Evolutionary conservation across 2,329 filamentous ascomycete genomes (phyloP).

Genomic region (Cryphonectria carpinicola): DNA sequence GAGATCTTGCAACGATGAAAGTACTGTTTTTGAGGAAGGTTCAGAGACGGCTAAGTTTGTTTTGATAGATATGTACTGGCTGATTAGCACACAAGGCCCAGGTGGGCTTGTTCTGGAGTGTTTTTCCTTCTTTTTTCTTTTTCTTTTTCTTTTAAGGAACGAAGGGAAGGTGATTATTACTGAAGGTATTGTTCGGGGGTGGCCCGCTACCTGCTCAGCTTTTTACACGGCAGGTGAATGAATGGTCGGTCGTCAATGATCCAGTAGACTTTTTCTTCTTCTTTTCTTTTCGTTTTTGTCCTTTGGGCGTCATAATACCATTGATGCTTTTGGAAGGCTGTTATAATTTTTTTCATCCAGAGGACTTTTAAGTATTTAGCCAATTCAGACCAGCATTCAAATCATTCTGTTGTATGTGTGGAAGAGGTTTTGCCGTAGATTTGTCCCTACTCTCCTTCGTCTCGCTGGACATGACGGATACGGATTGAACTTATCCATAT

Average conservation of each 20-base stretch:
- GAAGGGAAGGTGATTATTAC: not conserved
- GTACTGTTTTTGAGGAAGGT: slow-evolving; percentile 5
- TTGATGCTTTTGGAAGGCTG: not conserved
- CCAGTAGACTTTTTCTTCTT: too few species aligned
- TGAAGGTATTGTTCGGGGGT: not conserved
- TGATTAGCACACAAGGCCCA: slow-evolving; percentile 43
- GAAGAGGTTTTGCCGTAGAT: too few species aligned
- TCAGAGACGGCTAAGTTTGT: not conserved
- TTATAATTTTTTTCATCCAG: not conserved
- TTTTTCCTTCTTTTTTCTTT: not conserved
- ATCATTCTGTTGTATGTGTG: too few species aligned
- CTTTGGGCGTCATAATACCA: not conserved
- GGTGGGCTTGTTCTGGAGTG: slow-evolving; percentile 43
- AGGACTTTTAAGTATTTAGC: not conserved
- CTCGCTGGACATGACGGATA: too few species aligned
- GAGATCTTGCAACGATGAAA: slow-evolving; percentile 3
- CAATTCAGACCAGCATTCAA: not conserved
- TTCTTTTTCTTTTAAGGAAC: not conserved
- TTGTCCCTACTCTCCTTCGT: too few species aligned
- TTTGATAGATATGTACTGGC: slow-evolving; percentile 43
- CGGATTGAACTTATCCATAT: too few species aligned
- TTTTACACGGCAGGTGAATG: not conserved
- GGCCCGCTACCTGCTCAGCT: not conserved
- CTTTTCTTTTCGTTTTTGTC: too few species aligned
- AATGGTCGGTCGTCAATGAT: not conserved